Evolutionary conservation across 768 basidiomycete genomes (phyloP).

Genomic region (Psilocybe subaeruginosa): DNA sequence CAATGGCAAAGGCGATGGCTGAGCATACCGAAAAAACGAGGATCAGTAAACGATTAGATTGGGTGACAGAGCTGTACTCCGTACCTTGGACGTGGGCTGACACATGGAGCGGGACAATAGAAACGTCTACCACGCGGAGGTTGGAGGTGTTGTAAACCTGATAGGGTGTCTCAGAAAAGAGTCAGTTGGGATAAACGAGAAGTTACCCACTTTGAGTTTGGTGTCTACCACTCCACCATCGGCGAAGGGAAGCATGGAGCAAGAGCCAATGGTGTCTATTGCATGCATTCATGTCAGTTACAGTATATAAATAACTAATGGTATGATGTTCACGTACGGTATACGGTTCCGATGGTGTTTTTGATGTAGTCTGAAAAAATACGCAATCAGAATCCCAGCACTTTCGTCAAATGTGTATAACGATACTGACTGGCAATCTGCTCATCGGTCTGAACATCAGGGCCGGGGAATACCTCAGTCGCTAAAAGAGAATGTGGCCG

Average conservation of each 20-base stretch:
- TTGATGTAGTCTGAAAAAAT: background rate
- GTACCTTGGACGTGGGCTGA: slow-evolving; percentile 5
- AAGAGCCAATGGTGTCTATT: slow-evolving; percentile 11
- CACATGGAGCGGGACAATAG: slow-evolving; percentile 4
- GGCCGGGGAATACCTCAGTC: slow-evolving; percentile 1
- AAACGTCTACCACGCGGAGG: slow-evolving; percentile 1
- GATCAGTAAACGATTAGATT: background rate
- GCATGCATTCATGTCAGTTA: background rate
- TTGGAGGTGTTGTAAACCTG: slow-evolving; percentile 7
- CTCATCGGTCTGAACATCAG: slow-evolving; percentile 2
- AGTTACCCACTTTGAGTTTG: background rate
- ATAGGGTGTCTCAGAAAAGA: too few relatives aligned
- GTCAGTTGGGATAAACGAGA: too few relatives aligned
- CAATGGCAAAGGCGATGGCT: slow-evolving; percentile 5
- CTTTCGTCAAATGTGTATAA: background rate
- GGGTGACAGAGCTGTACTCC: background rate
- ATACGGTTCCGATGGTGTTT: slow-evolving; percentile 6
- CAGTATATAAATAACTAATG: background rate
- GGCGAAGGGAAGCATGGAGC: slow-evolving; percentile 10
- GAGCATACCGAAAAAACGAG: background rate
- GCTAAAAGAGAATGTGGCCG: background rate
- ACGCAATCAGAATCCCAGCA: background rate
- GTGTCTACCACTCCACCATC: slow-evolving; percentile 12
- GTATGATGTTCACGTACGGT: slow-evolving; percentile 7
- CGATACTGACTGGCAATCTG: slow-evolving; percentile 2